Conservation (phyloP, 768 basidiomycete species). For the Brasilioporus rufonigricans region DNA sequence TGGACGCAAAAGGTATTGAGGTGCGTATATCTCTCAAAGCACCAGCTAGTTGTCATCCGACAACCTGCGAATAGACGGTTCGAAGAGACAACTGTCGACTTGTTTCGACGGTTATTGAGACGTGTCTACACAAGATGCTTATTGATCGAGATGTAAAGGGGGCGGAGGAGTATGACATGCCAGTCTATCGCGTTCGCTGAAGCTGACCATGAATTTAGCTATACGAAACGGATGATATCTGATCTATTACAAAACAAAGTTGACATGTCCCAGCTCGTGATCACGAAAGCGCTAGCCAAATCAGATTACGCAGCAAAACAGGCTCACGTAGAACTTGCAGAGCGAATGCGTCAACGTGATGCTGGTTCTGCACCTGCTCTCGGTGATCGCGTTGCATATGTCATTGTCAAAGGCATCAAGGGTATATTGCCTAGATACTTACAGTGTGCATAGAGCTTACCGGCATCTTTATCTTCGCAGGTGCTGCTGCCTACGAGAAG, state of each 20-base stretch:
- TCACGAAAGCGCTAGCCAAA: slow-evolving; percentile 95
- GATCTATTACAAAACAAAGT: slow-evolving; percentile 95
- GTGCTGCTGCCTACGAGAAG: slow-evolving; percentile 97
- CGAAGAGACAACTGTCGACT: slow-evolving; percentile 98
- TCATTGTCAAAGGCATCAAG: slow-evolving; percentile 95
- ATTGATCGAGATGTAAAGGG: slow-evolving; percentile 93
- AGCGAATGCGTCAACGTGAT: slow-evolving; percentile 94
- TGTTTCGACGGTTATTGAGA: slow-evolving; percentile 97
- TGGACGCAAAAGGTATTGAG: slow-evolving; percentile 99
- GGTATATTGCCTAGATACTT: slow-evolving; percentile 41
- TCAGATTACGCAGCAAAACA: slow-evolving; percentile 93
- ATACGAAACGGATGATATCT: slow-evolving; percentile 89
- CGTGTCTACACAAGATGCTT: slow-evolving; percentile 96
- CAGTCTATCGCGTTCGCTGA: slow-evolving; percentile 4
- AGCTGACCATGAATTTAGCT: slow-evolving; percentile 48
- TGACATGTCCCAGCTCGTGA: slow-evolving; percentile 99
- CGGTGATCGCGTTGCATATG: slow-evolving; percentile 98
- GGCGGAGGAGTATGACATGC: slow-evolving; percentile 74
- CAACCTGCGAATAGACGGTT: slow-evolving; percentile 65
- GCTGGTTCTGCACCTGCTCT: slow-evolving; percentile 97
- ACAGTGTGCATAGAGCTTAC: not conserved
- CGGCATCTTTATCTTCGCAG: slow-evolving; percentile 34
- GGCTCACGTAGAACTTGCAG: slow-evolving; percentile 94
- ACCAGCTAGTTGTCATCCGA: not conserved
- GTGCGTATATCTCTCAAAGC: slow-evolving; percentile 40